Percentiles rank a stretch among this genome's conserved stretches.
These are phyloP conservation scores for Flaveria sonorensis DNA, from an alignment of 129 eudicot species.

Conservation along the genomic window DNA sequence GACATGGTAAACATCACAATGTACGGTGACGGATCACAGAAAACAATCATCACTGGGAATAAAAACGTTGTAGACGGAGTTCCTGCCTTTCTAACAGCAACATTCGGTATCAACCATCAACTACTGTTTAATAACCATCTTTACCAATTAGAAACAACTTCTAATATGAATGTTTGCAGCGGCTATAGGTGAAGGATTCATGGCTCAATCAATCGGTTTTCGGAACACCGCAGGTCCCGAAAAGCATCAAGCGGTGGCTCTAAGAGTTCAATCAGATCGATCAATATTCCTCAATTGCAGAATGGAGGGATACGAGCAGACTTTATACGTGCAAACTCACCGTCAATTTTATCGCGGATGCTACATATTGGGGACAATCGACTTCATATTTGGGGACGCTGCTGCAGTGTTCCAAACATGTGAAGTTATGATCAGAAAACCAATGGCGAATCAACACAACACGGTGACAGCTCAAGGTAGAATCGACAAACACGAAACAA, in stretches of 20 bases:
- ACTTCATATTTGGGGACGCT: constrained; percentile 81
- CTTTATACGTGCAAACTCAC: constrained; percentile 70
- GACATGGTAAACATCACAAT: constrained; percentile 70
- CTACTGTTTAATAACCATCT: background rate
- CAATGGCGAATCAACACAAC: constrained; percentile 65
- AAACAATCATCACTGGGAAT: constrained; percentile 66
- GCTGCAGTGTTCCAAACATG: constrained; percentile 74
- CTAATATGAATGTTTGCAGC: constrained; percentile 47
- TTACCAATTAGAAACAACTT: too few species aligned
- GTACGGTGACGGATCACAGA: constrained; percentile 80
- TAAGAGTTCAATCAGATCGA: constrained; percentile 66
- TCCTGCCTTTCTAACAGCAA: constrained; percentile 68
- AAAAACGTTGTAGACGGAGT: constrained; percentile 66
- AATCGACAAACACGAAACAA: constrained; percentile 54
- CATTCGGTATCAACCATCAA: constrained; percentile 48
- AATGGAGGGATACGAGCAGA: constrained; percentile 72
- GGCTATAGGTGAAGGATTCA: constrained; percentile 67
- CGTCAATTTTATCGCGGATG: constrained; percentile 74
- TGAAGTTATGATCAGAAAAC: constrained; percentile 52
- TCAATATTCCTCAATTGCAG: constrained; percentile 73
- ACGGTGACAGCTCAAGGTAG: constrained; percentile 75
- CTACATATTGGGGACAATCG: constrained; percentile 62
- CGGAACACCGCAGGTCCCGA: constrained; percentile 83
- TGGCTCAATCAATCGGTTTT: constrained; percentile 68
- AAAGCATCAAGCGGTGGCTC: constrained; percentile 80